Conservation (phyloP, 805 yeast species). For the Komagataella mondaviorum region DNA sequence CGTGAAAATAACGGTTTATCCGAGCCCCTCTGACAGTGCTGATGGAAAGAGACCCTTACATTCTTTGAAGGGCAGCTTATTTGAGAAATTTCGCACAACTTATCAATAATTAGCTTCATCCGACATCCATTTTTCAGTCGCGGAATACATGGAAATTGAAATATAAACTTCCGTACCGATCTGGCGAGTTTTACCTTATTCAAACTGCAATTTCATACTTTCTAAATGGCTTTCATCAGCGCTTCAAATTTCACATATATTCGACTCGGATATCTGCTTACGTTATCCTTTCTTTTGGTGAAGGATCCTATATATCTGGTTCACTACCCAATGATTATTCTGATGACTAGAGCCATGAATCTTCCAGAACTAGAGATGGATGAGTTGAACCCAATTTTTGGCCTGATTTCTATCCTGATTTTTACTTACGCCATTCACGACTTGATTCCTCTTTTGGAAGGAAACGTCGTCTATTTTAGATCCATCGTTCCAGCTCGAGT, state of each 20-base stretch:
- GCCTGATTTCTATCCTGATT: slow-evolving; percentile 33
- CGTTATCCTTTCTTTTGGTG: slow-evolving; percentile 29
- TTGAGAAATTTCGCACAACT: too few relatives aligned
- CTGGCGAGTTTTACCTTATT: background rate
- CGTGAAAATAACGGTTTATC: too few relatives aligned
- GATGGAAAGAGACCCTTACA: too few relatives aligned
- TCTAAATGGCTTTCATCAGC: background rate
- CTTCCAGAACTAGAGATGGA: slow-evolving; percentile 17
- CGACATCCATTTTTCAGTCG: background rate
- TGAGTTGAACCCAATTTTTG: slow-evolving; percentile 22
- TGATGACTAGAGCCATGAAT: slow-evolving; percentile 48
- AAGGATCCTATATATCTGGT: slow-evolving; percentile 32
- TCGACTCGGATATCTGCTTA: slow-evolving; percentile 30
- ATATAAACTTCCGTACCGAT: background rate
- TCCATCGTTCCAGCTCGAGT: slow-evolving; percentile 47
- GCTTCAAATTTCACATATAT: slow-evolving; percentile 24
- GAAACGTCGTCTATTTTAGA: slow-evolving; percentile 36
- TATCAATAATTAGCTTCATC: background rate
- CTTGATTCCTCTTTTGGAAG: slow-evolving; percentile 40
- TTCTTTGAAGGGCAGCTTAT: too few relatives aligned
- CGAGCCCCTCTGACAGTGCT: too few relatives aligned
- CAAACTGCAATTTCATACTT: background rate
- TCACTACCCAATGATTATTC: slow-evolving; percentile 30
- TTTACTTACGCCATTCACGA: slow-evolving; percentile 34
- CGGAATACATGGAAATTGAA: background rate